Percentiles rank a stretch among this genome's conserved stretches.
phyloP scores from a whole-genome alignment of 495 filamentous ascomycete species.

The Hypoxylon intermedium region DNA sequence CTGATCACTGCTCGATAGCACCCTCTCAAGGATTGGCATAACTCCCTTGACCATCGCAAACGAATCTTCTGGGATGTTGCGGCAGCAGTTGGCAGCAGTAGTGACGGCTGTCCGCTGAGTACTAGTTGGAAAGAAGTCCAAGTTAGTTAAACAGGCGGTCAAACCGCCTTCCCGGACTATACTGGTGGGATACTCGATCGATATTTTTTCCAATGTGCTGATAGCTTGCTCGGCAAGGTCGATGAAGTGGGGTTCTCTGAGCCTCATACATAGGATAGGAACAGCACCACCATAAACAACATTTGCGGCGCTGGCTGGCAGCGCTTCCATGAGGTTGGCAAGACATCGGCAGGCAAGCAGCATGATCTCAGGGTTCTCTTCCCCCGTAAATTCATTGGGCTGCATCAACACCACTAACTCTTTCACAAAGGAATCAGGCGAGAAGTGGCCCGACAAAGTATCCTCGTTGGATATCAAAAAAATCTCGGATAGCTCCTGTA shows the following conservation, averaged over 20 bases:
- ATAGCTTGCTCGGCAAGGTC: conserved; percentile 96
- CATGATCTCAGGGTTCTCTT: conserved; percentile 97
- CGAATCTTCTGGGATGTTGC: conserved; percentile 91
- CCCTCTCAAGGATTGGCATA: conserved; percentile 92
- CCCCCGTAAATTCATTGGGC: conserved; percentile 78
- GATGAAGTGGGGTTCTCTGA: conserved; percentile 94
- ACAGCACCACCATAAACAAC: conserved; percentile 97
- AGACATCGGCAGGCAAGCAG: conserved; percentile 94
- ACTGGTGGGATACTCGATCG: conserved; percentile 91
- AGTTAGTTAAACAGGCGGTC: conserved; percentile 88
- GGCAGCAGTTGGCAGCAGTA: conserved; percentile 96
- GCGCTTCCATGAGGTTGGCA: conserved; percentile 96
- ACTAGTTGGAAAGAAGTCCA: conserved; percentile 98
- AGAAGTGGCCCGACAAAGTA: conserved; percentile 94
- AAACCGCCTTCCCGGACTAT: conserved; percentile 97
- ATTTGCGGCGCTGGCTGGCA: conserved; percentile 89
- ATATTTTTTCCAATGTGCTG: conserved; percentile 97
- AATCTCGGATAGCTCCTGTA: conserved; percentile 93
- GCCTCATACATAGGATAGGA: conserved; percentile 89
- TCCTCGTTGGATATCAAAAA: conserved; percentile 95
- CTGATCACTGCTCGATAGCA: conserved; percentile 90
- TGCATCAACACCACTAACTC: conserved; percentile 94
- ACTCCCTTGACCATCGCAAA: conserved; percentile 89
- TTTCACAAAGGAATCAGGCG: conserved; percentile 92
- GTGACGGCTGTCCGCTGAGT: conserved; percentile 96